Conservation (phyloP, 2,329 filamentous ascomycete species). For the Apiospora saccharicola region DNA sequence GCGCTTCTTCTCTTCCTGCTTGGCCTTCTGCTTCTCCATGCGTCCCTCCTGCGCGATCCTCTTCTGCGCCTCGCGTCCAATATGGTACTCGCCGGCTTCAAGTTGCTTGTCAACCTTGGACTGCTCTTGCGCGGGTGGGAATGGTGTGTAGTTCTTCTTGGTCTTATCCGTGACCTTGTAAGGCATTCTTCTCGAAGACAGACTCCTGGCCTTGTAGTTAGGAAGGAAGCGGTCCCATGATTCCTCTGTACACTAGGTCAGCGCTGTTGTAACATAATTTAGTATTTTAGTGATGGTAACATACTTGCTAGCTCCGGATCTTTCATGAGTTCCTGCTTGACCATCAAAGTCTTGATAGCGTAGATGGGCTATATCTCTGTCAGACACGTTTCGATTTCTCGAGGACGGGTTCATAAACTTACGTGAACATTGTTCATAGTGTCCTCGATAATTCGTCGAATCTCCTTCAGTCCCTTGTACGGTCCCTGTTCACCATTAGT, state of each 20-base stretch:
- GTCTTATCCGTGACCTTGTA: slow-evolving; percentile 89
- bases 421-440: slow-evolving; percentile 94
- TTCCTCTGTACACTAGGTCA: slow-evolving; percentile 58
- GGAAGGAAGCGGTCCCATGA: slow-evolving; percentile 95
- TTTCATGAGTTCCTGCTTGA: slow-evolving; percentile 89
- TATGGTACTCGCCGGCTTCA: slow-evolving; percentile 96
- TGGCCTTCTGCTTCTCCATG: slow-evolving; percentile 83
- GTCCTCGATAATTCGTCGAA: slow-evolving; percentile 78
- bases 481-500: slow-evolving; percentile 92
- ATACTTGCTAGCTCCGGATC: slow-evolving; percentile 77
- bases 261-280: not conserved
- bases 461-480: slow-evolving; percentile 92
- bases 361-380: slow-evolving; percentile 30
- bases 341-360: slow-evolving; percentile 52
- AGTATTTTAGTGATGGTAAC: not conserved
- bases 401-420: slow-evolving; percentile 79
- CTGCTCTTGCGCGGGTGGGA: slow-evolving; percentile 96
- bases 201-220: slow-evolving; percentile 93
- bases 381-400: not conserved
- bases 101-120: slow-evolving; percentile 99
- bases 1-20: slow-evolving; percentile 87
- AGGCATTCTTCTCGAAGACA: slow-evolving; percentile 84
- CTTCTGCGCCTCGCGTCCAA: slow-evolving; percentile 92
- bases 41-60: slow-evolving; percentile 80
- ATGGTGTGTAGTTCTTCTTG: slow-evolving; percentile 95